A percentile compares a stretch with the other conserved stretches of the same genome.
Evolutionary conservation across 768 basidiomycete species (phyloP).

Genomic region (Cytidiella melzeri): DNA sequence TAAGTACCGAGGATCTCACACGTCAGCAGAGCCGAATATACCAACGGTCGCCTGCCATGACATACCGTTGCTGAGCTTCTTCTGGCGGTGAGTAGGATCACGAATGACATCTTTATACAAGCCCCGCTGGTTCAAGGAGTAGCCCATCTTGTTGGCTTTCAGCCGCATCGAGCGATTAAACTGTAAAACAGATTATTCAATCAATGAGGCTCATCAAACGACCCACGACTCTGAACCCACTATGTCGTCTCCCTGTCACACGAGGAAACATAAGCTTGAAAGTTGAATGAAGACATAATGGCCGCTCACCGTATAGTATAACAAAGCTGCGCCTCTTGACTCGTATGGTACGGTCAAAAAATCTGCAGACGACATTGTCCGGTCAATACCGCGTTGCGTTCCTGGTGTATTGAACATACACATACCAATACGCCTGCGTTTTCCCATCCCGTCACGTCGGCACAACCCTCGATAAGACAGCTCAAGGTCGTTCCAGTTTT

Average conservation of each 20-base stretch:
- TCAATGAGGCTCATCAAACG: no score
- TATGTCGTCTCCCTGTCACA: conserved; percentile 86
- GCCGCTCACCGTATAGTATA: conserved; percentile 80
- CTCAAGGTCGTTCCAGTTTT: conserved; percentile 63
- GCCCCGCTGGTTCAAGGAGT: conserved; percentile 84
- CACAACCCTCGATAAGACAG: conserved; percentile 81
- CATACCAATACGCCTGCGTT: conserved; percentile 65
- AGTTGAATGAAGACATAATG: no score
- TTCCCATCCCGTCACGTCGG: conserved; percentile 32
- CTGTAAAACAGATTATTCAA: no score
- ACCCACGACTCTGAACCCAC: conserved; percentile 54
- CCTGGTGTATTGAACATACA: conserved; percentile 12
- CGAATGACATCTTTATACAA: conserved; percentile 69
- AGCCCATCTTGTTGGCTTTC: conserved; percentile 77
- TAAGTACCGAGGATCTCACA: not conserved
- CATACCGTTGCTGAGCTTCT: conserved; percentile 56
- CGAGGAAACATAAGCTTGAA: not conserved
- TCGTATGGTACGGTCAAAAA: conserved; percentile 78
- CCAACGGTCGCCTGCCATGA: no score
- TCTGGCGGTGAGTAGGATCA: conserved; percentile 53
- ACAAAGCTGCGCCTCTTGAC: conserved; percentile 72
- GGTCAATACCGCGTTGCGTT: no score
- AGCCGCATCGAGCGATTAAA: conserved; percentile 87
- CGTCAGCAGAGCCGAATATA: not conserved
- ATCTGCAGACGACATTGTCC: conserved; percentile 34